A percentile compares a stretch with the other conserved stretches of the same genome.
Conservation (phyloP, 2,329 filamentous ascomycete genomes). For the Coniosporium tulheliwenetii region DNA sequence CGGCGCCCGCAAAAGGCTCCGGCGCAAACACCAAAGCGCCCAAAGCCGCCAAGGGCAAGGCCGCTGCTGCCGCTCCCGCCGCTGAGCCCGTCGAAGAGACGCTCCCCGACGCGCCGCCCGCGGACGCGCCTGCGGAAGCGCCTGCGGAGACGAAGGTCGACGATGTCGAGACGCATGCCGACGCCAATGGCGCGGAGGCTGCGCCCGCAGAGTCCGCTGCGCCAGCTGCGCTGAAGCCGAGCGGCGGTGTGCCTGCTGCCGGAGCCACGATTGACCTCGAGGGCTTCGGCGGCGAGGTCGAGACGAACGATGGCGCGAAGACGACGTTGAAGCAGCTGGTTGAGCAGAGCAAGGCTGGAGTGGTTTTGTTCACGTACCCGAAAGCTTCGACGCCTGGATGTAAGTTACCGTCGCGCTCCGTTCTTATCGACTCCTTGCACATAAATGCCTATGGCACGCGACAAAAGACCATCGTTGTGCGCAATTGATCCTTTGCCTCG, state of each 20-base stretch:
- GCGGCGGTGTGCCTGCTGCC: slow-evolving; percentile 16
- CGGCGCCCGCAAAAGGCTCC: slow-evolving; percentile 14
- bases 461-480: too few relatives aligned
- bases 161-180: slow-evolving; percentile 11
- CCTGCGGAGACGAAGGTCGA: slow-evolving; percentile 12
- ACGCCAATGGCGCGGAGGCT: slow-evolving; percentile 11
- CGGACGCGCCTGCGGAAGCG: slow-evolving; percentile 5
- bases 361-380: slow-evolving; percentile 91
- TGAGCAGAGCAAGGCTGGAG: slow-evolving; percentile 66
- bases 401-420: slow-evolving; percentile 34
- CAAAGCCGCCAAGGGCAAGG: slow-evolving; percentile 13
- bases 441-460: neutral
- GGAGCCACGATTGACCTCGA: slow-evolving; percentile 39
- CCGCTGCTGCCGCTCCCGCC: slow-evolving; percentile 7
- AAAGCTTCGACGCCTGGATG: slow-evolving; percentile 89
- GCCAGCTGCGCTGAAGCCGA: slow-evolving; percentile 3
- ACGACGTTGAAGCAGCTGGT: slow-evolving; percentile 69
- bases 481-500: too few relatives aligned
- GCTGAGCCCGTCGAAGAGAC: slow-evolving; percentile 10
- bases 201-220: slow-evolving; percentile 2
- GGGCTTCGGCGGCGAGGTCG: slow-evolving; percentile 51
- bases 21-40: too few relatives aligned
- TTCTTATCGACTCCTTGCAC: slow-evolving; percentile 5
- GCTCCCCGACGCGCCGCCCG: slow-evolving; percentile 2
- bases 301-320: slow-evolving; percentile 71